These are phyloP conservation scores for Calophaca sinica DNA, from an alignment of 306 rosid species.

Conservation along the genomic window DNA sequence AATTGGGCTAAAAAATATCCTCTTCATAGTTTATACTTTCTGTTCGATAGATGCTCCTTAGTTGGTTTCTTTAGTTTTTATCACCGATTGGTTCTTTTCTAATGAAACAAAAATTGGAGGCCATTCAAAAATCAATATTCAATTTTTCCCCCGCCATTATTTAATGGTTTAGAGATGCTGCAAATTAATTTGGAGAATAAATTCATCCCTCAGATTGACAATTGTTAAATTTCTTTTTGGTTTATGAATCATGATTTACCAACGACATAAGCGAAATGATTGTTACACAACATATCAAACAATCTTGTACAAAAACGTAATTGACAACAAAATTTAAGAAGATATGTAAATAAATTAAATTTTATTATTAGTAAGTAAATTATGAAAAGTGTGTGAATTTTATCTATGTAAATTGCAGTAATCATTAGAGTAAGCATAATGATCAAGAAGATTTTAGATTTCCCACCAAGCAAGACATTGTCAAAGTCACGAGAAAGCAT, in stretches of 20 bases:
- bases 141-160: too few relatives aligned
- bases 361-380: too few relatives aligned
- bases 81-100: background rate
- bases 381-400: background rate
- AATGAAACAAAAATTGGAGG: too few relatives aligned
- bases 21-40: background rate
- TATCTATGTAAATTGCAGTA: background rate
- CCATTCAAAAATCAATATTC: too few relatives aligned
- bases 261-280: background rate
- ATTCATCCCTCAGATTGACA: background rate
- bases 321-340: too few relatives aligned
- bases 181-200: too few relatives aligned
- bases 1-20: background rate
- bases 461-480: constrained; percentile 22
- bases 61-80: background rate
- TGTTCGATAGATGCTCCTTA: background rate
- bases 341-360: too few relatives aligned
- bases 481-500: constrained; percentile 40
- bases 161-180: too few relatives aligned
- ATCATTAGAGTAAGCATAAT: constrained; percentile 33
- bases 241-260: background rate
- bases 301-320: too few relatives aligned
- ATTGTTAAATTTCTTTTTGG: background rate
- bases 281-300: background rate
- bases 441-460: constrained; percentile 24